Percentiles rank a stretch among this genome's conserved stretches.
phyloP scores from a whole-genome alignment of 2,329 filamentous ascomycete species.

The Exophiala spinifera region DNA sequence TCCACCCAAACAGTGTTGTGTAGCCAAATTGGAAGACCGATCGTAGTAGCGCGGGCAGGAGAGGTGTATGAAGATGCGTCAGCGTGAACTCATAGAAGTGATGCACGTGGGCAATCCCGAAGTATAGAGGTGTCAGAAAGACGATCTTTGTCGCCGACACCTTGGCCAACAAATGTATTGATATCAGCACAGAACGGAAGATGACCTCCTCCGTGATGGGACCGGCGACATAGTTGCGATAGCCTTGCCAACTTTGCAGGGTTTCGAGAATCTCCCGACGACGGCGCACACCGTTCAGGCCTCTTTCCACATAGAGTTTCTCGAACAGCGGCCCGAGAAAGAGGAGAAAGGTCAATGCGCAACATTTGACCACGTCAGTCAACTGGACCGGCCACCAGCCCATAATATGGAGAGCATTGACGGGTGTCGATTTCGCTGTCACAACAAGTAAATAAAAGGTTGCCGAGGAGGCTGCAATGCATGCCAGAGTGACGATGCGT shows the following conservation, averaged over 20 bases:
- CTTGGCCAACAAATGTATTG: slow-evolving; percentile 72
- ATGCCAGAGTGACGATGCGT: slow-evolving; percentile 73
- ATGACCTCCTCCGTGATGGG: slow-evolving; percentile 90
- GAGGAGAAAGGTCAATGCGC: slow-evolving; percentile 72
- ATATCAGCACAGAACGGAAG: slow-evolving; percentile 83
- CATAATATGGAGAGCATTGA: slow-evolving; percentile 64
- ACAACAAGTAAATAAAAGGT: slow-evolving; percentile 66
- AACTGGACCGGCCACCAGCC: slow-evolving; percentile 77
- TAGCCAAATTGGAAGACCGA: slow-evolving; percentile 83
- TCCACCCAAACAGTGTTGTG: slow-evolving; percentile 90
- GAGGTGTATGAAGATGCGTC: slow-evolving; percentile 68
- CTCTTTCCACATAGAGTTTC: slow-evolving; percentile 67
- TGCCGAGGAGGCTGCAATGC: slow-evolving; percentile 61
- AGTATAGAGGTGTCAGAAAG: slow-evolving; percentile 81
- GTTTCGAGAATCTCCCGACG: slow-evolving; percentile 57
- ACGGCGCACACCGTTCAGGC: slow-evolving; percentile 52
- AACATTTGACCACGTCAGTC: slow-evolving; percentile 58
- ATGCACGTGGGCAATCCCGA: slow-evolving; percentile 89
- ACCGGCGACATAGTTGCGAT: slow-evolving; percentile 82
- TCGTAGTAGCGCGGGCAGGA: slow-evolving; percentile 62
- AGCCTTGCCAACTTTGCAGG: slow-evolving; percentile 72
- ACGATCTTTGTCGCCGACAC: slow-evolving; percentile 59
- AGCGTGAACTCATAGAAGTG: slow-evolving; percentile 94
- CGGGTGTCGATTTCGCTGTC: slow-evolving; percentile 48
- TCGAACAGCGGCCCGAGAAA: slow-evolving; percentile 86